Evolutionary conservation across 805 yeast genomes (phyloP).

Genomic region (Cyberlindnera japonica): DNA sequence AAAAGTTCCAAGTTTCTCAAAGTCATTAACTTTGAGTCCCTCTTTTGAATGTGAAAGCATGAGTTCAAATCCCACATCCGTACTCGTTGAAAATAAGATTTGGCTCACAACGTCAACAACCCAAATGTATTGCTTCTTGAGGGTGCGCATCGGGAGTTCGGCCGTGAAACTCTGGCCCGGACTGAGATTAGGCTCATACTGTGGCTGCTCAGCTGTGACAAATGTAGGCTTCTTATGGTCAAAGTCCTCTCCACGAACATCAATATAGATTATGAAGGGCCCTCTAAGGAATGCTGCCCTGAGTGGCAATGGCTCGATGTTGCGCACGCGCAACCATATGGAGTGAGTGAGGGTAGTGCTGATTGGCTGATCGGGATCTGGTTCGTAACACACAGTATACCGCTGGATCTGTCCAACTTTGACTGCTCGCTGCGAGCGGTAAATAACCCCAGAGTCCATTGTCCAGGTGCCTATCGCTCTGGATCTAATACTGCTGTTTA

Average conservation of each 20-base stretch:
- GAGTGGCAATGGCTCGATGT: conserved; percentile 54
- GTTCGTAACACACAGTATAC: conserved; percentile 44
- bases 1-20: conserved; percentile 32
- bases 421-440: conserved; percentile 29
- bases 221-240: conserved; percentile 47
- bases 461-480: not conserved
- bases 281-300: conserved; percentile 76
- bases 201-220: conserved; percentile 75
- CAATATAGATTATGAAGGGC: conserved; percentile 72
- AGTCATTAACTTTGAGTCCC: conserved; percentile 16
- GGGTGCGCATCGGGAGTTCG: conserved; percentile 61
- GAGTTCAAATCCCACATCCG: conserved; percentile 61
- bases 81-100: conserved; percentile 59
- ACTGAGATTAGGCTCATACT: conserved; percentile 63
- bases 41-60: conserved; percentile 42
- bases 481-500: not conserved
- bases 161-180: conserved; percentile 63
- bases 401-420: conserved; percentile 61
- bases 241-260: conserved; percentile 55
- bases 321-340: conserved; percentile 56
- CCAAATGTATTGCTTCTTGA: conserved; percentile 61
- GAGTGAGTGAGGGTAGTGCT: conserved; percentile 29
- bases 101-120: conserved; percentile 68
- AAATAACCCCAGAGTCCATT: conserved; percentile 27
- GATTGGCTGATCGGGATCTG: conserved; percentile 31